Evolutionary conservation across 108 stramenopile genomes (phyloP).

Genomic region (Asterionellopsis glacialis): DNA sequence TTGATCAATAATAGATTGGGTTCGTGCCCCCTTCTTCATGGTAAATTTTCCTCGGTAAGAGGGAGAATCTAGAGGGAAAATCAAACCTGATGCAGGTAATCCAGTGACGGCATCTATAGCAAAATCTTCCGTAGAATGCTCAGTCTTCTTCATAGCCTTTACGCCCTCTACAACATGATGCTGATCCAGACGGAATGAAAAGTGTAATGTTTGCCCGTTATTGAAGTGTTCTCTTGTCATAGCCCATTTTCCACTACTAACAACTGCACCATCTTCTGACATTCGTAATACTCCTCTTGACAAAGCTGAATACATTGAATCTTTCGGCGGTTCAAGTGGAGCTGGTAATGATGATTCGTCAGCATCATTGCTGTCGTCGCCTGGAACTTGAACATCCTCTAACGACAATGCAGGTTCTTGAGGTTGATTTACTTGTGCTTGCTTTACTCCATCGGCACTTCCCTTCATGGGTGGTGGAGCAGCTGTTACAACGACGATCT

Average conservation of each 20-base stretch:
- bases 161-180: slow-evolving; percentile 37
- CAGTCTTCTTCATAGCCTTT: slow-evolving; percentile 21
- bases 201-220: slow-evolving; percentile 59
- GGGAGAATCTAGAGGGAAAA: slow-evolving; percentile 72
- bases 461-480: slow-evolving; percentile 44
- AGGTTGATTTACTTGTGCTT: too few relatives aligned
- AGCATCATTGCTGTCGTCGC: slow-evolving; percentile 12
- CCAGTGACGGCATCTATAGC: slow-evolving; percentile 18
- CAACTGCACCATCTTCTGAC: slow-evolving; percentile 65
- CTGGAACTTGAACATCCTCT: slow-evolving; percentile 56
- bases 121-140: slow-evolving; percentile 8
- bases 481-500: slow-evolving; percentile 21
- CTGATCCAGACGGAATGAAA: slow-evolving; percentile 65
- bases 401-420: slow-evolving; percentile 39
- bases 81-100: slow-evolving; percentile 6
- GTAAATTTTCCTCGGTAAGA: slow-evolving; percentile 79
- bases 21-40: slow-evolving; percentile 50
- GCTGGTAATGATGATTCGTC: slow-evolving; percentile 16
- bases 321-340: slow-evolving; percentile 34
- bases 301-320: slow-evolving; percentile 51
- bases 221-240: slow-evolving; percentile 63
- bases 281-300: slow-evolving; percentile 73
- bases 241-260: slow-evolving; percentile 80
- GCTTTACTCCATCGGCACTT: too few relatives aligned
- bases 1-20: slow-evolving; percentile 54